Conservation (phyloP, 257 asterid species). For the Ilex aquifolium region DNA sequence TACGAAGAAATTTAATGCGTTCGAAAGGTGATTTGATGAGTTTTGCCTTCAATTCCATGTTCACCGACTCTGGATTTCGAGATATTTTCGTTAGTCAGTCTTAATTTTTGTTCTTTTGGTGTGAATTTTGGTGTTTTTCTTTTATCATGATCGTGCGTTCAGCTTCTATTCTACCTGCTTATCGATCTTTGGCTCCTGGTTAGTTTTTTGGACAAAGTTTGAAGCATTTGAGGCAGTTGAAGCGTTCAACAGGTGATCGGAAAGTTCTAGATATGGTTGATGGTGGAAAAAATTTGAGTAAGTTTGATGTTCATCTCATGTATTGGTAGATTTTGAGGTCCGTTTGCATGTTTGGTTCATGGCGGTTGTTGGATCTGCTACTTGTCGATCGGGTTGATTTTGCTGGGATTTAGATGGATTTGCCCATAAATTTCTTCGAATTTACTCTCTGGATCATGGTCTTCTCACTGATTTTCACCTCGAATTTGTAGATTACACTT, state of each 20-base stretch:
- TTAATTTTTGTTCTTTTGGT: no score
- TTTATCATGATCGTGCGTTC: no score
- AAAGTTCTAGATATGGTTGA: neutral
- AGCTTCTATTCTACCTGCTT: no score
- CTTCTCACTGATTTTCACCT: no score
- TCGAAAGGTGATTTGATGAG: neutral
- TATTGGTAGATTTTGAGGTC: no score
- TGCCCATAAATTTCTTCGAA: constrained; percentile 10
- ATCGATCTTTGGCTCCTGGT: neutral
- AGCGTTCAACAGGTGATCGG: constrained; percentile 29
- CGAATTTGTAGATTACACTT: no score
- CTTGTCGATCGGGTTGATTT: neutral
- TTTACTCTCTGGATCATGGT: neutral
- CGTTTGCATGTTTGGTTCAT: no score
- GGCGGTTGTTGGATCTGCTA: constrained; percentile 1
- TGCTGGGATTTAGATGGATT: neutral
- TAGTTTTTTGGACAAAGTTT: constrained; percentile 15
- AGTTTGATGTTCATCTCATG: no score
- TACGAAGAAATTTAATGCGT: neutral
- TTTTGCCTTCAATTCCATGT: constrained; percentile 22
- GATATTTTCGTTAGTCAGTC: no score
- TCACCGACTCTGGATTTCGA: no score
- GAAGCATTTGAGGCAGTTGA: no score
- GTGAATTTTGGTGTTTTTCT: no score
- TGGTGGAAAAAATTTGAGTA: neutral